Evolutionary conservation across 2,329 filamentous ascomycete genomes (phyloP).

Genomic region (Colletotrichum ledebouriae): DNA sequence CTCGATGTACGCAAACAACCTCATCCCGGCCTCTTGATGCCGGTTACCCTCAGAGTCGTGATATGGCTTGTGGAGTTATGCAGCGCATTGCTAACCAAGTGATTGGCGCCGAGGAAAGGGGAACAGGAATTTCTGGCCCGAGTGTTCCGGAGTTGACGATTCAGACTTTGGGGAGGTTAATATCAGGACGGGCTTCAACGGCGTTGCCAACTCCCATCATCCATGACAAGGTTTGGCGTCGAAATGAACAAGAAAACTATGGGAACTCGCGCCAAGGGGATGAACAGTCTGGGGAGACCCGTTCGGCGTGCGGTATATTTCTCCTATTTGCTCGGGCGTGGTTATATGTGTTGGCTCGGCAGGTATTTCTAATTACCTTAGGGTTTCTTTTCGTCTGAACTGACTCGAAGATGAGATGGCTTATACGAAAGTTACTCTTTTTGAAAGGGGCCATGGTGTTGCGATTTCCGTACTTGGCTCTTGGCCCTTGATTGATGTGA

Average conservation of each 20-base stretch:
- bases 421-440: background rate
- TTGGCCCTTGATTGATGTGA: background rate
- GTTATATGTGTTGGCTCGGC: slow-evolving; percentile 15
- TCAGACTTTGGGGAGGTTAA: slow-evolving; percentile 28
- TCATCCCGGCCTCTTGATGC: slow-evolving; percentile 3
- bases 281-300: slow-evolving; percentile 20
- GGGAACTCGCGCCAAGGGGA: slow-evolving; percentile 18
- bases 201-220: slow-evolving; percentile 9
- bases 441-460: background rate
- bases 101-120: background rate
- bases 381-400: slow-evolving; percentile 15
- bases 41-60: background rate
- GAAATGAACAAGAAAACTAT: slow-evolving; percentile 15
- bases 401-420: slow-evolving; percentile 37
- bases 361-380: background rate
- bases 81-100: background rate
- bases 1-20: slow-evolving; percentile 1
- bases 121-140: background rate
- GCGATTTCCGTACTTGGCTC: background rate
- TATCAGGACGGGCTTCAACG: slow-evolving; percentile 29
- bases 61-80: slow-evolving; percentile 17
- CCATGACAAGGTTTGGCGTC: slow-evolving; percentile 32
- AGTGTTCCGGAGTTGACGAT: slow-evolving; percentile 26
- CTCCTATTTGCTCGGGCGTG: background rate
- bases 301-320: slow-evolving; percentile 13